Evolutionary conservation across 2,329 filamentous ascomycete species (phyloP).

Genomic region (Didymella pinodella): DNA sequence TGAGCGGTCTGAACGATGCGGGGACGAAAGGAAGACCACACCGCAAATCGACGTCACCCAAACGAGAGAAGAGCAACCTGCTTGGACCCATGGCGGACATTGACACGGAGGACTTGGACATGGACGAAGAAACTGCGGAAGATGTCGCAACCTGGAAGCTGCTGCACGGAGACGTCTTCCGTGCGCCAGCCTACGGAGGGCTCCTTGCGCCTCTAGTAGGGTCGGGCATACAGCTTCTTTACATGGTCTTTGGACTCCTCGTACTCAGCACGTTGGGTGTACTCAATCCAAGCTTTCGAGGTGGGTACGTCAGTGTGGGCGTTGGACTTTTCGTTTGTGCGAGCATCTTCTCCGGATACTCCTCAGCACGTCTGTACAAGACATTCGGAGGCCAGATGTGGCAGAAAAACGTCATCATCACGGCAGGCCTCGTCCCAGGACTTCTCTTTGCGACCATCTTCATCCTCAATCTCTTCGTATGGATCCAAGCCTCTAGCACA

Average conservation of each 20-base stretch:
- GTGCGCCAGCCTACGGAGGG: constrained; percentile 72
- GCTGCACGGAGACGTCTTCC: constrained; percentile 87
- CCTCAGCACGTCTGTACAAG: constrained; percentile 82
- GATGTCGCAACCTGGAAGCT: constrained; percentile 90
- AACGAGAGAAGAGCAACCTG: constrained; percentile 67
- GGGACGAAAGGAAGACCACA: constrained; percentile 47
- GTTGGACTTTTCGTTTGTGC: constrained; percentile 84
- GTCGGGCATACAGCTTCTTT: constrained; percentile 85
- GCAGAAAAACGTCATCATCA: constrained; percentile 76
- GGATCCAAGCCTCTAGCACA: constrained; percentile 87
- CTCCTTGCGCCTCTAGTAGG: constrained; percentile 82
- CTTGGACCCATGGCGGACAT: constrained; percentile 67
- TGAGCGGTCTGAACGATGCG: constrained; percentile 74
- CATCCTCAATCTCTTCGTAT: constrained; percentile 86
- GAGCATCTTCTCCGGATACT: constrained; percentile 85
- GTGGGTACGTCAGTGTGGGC: constrained; percentile 85
- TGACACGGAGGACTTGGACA: constrained; percentile 64
- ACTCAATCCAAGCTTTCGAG: constrained; percentile 87
- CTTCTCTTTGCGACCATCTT: constrained; percentile 78
- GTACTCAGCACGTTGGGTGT: constrained; percentile 77
- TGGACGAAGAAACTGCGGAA: constrained; percentile 76
- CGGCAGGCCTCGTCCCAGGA: constrained; percentile 80
- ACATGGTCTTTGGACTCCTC: constrained; percentile 78
- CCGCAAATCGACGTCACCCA: constrained; percentile 20
- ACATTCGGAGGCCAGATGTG: constrained; percentile 80